These are phyloP conservation scores for Naegleria lovaniensis DNA, from an alignment of 208 protist genomes.

Conservation along the genomic window DNA sequence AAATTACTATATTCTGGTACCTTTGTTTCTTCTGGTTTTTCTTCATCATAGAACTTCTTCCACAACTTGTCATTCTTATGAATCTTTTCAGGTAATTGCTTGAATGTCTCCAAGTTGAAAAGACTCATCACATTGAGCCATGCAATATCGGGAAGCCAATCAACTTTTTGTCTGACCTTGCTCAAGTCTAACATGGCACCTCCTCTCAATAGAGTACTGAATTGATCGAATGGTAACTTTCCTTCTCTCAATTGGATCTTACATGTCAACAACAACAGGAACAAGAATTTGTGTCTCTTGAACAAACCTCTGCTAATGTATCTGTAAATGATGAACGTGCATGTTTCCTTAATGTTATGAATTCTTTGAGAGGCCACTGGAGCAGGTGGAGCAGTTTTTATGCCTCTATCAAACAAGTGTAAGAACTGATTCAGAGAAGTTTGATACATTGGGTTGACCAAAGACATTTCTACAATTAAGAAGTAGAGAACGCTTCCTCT, in stretches of 20 bases:
- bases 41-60: conserved; percentile 86
- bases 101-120: conserved; percentile 76
- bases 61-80: conserved; percentile 80
- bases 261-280: conserved; percentile 88
- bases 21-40: conserved; percentile 73
- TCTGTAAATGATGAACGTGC: conserved; percentile 84
- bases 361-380: conserved; percentile 51
- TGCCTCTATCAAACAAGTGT: conserved; percentile 84
- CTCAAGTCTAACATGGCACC: conserved; percentile 73
- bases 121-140: conserved; percentile 91
- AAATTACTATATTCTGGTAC: conserved; percentile 84
- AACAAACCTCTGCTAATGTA: conserved; percentile 93
- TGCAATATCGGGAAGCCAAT: conserved; percentile 87
- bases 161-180: conserved; percentile 46
- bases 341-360: conserved; percentile 84
- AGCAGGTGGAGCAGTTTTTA: conserved; percentile 52
- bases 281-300: conserved; percentile 93
- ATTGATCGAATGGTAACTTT: conserved; percentile 63
- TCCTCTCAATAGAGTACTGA: conserved; percentile 86
- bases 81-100: conserved; percentile 85
- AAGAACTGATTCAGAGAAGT: conserved; percentile 95
- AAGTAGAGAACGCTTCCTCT: conserved; percentile 96
- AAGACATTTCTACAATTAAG: conserved; percentile 93
- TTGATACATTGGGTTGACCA: conserved; percentile 97
- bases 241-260: conserved; percentile 87